Evolutionary conservation across 352 stramenopile species (phyloP).

Genomic region (Globisporangium heterothallicum): DNA sequence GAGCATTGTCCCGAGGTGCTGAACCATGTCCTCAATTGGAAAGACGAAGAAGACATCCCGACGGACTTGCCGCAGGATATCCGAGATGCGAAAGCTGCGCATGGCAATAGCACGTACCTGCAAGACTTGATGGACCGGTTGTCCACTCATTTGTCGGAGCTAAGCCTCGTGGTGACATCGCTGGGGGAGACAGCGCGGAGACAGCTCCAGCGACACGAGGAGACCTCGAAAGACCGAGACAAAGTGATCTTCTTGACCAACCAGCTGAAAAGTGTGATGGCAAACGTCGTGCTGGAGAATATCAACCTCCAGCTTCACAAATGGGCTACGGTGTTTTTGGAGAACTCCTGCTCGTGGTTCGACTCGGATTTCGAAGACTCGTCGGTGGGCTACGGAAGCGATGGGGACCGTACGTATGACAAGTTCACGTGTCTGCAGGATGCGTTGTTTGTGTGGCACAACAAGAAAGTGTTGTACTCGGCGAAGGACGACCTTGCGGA

Average conservation of each 20-base stretch:
- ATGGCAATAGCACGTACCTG: slow-evolving; percentile 26
- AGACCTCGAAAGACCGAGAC: not conserved
- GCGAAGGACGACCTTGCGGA: slow-evolving; percentile 31
- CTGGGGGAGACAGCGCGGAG: slow-evolving; percentile 18
- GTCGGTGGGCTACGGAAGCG: slow-evolving; percentile 27
- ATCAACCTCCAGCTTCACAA: slow-evolving; percentile 74
- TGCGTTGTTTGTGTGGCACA: slow-evolving; percentile 68
- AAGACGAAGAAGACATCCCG: slow-evolving; percentile 57
- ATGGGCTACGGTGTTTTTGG: slow-evolving; percentile 63
- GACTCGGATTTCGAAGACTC: slow-evolving; percentile 41
- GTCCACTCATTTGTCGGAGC: slow-evolving; percentile 16
- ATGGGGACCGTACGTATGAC: slow-evolving; percentile 60
- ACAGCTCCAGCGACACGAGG: slow-evolving; percentile 9
- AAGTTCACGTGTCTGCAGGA: slow-evolving; percentile 82
- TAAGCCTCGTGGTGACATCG: slow-evolving; percentile 20
- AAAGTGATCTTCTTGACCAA: slow-evolving; percentile 43
- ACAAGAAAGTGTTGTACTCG: slow-evolving; percentile 49
- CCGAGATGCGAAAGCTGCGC: slow-evolving; percentile 12
- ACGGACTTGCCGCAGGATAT: slow-evolving; percentile 33
- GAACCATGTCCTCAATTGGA: slow-evolving; percentile 76
- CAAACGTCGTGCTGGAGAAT: slow-evolving; percentile 45
- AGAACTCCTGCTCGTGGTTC: slow-evolving; percentile 62
- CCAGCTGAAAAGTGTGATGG: slow-evolving; percentile 45
- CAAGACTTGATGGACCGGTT: slow-evolving; percentile 20
- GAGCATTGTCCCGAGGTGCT: slow-evolving; percentile 72